Evolutionary conservation across 2,329 filamentous ascomycete genomes (phyloP).

Genomic region (Zasmidium citrigriseum): DNA sequence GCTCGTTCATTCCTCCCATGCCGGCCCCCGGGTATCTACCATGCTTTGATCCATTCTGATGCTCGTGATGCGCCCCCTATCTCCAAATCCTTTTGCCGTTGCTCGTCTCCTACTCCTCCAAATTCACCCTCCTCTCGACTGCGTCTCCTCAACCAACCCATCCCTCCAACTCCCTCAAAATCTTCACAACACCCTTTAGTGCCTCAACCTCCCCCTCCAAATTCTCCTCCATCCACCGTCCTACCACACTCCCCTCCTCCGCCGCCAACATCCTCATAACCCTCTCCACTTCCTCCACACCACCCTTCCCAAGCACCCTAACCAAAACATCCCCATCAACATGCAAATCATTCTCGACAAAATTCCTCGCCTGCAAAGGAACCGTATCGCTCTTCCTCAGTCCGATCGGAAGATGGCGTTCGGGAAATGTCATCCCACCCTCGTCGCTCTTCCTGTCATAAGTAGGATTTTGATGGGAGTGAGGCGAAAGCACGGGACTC

Average conservation of each 20-base stretch:
- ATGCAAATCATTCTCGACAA: conserved; percentile 32
- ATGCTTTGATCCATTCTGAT: too few relatives aligned
- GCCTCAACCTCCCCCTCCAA: conserved; percentile 29
- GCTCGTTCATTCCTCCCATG: neutral
- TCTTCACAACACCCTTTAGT: conserved; percentile 24
- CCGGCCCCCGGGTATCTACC: neutral
- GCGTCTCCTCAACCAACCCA: conserved; percentile 25
- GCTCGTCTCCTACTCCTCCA: neutral
- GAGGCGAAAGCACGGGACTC: conserved; percentile 33
- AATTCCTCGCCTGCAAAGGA: conserved; percentile 19
- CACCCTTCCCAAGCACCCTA: conserved; percentile 34
- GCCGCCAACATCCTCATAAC: conserved; percentile 23
- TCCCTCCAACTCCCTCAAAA: conserved; percentile 24
- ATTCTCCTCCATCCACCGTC: conserved; percentile 34
- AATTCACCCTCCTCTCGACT: neutral
- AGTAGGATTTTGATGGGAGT: conserved; percentile 16
- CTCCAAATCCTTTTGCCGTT: neutral
- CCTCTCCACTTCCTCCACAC: conserved; percentile 20
- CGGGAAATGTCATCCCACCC: neutral
- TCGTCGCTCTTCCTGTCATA: conserved; percentile 18
- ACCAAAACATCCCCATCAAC: conserved; percentile 46
- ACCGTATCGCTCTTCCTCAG: conserved; percentile 34
- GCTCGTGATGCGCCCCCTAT: neutral
- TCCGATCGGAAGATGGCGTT: conserved; percentile 27
- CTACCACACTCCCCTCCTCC: conserved; percentile 26